These are phyloP conservation scores for Gossypium sturtianum DNA, from an alignment of 345 rosid species.

Conservation along the genomic window DNA sequence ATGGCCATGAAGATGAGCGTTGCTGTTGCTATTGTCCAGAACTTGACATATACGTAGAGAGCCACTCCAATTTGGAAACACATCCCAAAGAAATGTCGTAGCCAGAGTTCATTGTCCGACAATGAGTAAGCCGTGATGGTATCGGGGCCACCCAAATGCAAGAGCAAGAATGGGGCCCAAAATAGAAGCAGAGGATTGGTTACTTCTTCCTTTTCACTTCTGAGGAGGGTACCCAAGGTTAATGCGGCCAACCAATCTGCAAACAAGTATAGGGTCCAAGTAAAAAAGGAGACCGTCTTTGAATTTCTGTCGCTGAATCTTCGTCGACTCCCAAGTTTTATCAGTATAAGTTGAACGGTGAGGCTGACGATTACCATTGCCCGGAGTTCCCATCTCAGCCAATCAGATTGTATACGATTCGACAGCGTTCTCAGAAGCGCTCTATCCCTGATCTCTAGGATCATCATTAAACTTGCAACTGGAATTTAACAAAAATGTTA, in stretches of 20 bases:
- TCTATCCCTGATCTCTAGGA: not conserved
- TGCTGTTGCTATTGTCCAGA: not conserved
- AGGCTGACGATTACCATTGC: not conserved
- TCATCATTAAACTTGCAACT: not conserved
- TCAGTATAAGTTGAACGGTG: not conserved
- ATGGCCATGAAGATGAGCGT: not conserved
- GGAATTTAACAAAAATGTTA: not conserved
- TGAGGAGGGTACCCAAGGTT: not conserved
- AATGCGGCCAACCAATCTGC: constrained; percentile 6
- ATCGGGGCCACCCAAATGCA: not conserved
- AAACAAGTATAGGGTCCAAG: not conserved
- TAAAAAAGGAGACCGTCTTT: not conserved
- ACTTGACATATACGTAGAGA: constrained; percentile 3
- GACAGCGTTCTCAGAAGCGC: not conserved
- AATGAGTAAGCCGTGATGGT: constrained; percentile 2
- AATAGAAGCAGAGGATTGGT: not conserved
- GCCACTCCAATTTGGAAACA: not conserved
- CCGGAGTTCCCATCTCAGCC: constrained; percentile 3
- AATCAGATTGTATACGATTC: not conserved
- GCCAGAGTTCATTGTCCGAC: constrained; percentile 1
- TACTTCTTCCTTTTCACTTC: not conserved
- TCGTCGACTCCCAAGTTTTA: not conserved
- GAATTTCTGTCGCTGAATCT: not conserved
- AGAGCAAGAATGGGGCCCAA: not conserved
- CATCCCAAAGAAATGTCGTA: not conserved